These are phyloP conservation scores for Aspergillus arachidicola DNA, from an alignment of 2,329 filamentous ascomycete species.

Conservation along the genomic window DNA sequence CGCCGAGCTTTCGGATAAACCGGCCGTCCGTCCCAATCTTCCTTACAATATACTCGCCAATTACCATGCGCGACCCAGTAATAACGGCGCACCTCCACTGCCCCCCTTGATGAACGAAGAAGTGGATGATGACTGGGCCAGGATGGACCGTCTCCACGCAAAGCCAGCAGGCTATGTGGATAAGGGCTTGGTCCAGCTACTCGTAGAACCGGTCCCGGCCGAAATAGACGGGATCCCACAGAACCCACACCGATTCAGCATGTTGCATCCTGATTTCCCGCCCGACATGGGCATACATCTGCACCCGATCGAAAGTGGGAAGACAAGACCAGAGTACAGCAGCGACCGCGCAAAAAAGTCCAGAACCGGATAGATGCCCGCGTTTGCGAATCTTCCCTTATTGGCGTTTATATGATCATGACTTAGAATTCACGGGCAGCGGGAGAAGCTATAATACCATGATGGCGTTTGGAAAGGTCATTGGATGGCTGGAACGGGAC, in stretches of 20 bases:
- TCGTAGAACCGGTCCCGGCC: constrained; percentile 35
- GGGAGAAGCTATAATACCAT: constrained; percentile 5
- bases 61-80: constrained; percentile 47
- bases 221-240: constrained; percentile 34
- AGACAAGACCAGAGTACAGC: constrained; percentile 7
- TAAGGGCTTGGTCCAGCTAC: constrained; percentile 41
- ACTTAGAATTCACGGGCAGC: constrained; percentile 6
- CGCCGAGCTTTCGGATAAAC: constrained; percentile 57
- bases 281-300: constrained; percentile 46
- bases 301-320: constrained; percentile 30
- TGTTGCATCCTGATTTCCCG: constrained; percentile 49
- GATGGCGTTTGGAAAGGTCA: constrained; percentile 5
- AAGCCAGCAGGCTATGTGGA: constrained; percentile 48
- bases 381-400: not conserved
- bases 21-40: constrained; percentile 47
- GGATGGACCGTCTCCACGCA: constrained; percentile 42
- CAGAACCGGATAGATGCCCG: constrained; percentile 10
- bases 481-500: not conserved
- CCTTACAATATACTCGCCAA: constrained; percentile 51
- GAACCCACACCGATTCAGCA: constrained; percentile 39
- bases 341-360: constrained; percentile 21
- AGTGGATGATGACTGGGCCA: constrained; percentile 48
- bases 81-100: constrained; percentile 44
- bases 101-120: constrained; percentile 50
- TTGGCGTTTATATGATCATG: constrained; percentile 9